These are phyloP conservation scores for Digitaria exilis DNA, from an alignment of 202 grass and related monocot genomes.

Conservation along the genomic window DNA sequence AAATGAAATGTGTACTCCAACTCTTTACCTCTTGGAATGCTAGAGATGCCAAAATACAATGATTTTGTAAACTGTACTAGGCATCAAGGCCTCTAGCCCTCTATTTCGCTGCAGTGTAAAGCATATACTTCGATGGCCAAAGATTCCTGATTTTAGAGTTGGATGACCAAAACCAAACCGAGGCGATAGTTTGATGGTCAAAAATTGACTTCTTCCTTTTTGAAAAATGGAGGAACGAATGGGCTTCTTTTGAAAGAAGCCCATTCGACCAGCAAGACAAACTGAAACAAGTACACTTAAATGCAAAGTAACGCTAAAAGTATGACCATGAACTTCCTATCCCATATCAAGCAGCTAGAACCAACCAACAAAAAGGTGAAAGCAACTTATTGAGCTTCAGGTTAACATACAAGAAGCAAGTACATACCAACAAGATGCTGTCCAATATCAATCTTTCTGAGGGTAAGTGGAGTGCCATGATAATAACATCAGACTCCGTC, in stretches of 20 bases:
- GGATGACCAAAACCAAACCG: too few species aligned
- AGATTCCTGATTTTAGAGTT: too few species aligned
- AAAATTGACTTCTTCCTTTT: too few species aligned
- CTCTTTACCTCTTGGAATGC: not conserved
- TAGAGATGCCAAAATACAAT: not conserved
- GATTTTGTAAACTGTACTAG: not conserved
- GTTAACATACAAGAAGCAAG: not conserved
- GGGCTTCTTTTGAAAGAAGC: not conserved
- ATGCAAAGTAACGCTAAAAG: constrained; percentile 8
- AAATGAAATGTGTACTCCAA: not conserved
- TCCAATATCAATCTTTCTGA: not conserved
- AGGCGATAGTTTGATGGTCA: too few species aligned
- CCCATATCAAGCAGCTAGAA: not conserved
- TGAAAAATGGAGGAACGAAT: not conserved
- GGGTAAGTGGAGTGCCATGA: not conserved
- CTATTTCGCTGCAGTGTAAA: not conserved
- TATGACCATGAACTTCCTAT: not conserved
- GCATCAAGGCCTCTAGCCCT: not conserved
- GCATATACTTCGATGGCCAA: too few species aligned
- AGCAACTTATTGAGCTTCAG: not conserved
- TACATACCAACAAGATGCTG: not conserved
- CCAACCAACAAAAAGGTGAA: not conserved
- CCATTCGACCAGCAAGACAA: not conserved
- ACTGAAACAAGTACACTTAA: not conserved
- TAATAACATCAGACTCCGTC: not conserved